phyloP scores from a whole-genome alignment of 225 moss, liverwort and hornwort genomes.

The Straminergon stramineum region DNA sequence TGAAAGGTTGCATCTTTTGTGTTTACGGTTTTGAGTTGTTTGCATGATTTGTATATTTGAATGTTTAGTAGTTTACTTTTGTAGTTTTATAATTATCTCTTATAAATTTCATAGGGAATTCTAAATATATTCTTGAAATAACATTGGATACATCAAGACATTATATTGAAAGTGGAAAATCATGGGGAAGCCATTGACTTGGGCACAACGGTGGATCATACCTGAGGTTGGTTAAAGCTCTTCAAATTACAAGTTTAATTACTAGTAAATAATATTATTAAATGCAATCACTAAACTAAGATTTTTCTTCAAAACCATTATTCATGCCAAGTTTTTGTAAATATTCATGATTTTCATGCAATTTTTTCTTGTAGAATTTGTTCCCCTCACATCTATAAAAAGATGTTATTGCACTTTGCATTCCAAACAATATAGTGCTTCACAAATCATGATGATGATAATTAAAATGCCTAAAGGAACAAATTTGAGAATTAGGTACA shows the following conservation, averaged over 20 bases:
- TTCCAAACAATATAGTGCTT: too few relatives aligned
- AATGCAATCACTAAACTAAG: background rate
- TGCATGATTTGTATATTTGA: background rate
- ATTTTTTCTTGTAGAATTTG: too few relatives aligned
- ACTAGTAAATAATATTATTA: background rate
- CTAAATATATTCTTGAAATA: background rate
- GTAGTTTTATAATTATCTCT: background rate
- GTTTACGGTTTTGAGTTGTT: background rate
- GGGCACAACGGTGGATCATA: slow-evolving; percentile 21
- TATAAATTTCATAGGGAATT: background rate
- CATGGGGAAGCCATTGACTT: slow-evolving; percentile 39
- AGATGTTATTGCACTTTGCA: background rate
- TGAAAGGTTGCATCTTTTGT: slow-evolving; percentile 22
- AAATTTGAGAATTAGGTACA: background rate
- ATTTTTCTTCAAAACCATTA: background rate
- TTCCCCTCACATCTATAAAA: background rate
- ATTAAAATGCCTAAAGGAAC: background rate
- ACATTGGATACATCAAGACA: background rate
- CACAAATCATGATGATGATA: background rate
- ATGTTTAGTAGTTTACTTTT: background rate
- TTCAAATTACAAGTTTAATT: background rate
- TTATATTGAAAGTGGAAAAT: background rate
- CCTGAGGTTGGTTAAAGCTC: slow-evolving; percentile 15
- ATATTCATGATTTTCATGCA: background rate
- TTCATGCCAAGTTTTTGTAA: background rate